A percentile compares a stretch with the other conserved stretches of the same genome.
Evolutionary conservation across 2,329 filamentous ascomycete species (phyloP).

Genomic region (Cladosporium oxysporum): DNA sequence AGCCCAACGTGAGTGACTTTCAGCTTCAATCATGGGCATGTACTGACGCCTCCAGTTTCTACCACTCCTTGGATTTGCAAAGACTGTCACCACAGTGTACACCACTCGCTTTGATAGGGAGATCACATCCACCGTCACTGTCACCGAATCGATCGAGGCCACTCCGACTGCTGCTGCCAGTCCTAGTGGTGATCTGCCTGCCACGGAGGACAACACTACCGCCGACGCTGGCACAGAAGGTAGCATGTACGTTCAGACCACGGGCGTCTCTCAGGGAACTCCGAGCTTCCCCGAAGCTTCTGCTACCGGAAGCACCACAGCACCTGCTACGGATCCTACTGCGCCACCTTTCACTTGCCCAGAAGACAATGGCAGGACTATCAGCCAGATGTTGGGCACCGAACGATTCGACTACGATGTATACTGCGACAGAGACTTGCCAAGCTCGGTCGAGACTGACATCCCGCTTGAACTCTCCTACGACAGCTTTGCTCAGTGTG

Average conservation of each 20-base stretch:
- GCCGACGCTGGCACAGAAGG: conserved; percentile 6
- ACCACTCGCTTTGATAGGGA: conserved; percentile 26
- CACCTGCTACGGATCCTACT: conserved; percentile 24
- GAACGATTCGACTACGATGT: conserved; percentile 39
- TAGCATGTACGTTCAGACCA: conserved; percentile 16
- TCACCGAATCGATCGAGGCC: neutral
- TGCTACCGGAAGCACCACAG: conserved; percentile 16
- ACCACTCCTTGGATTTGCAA: conserved; percentile 27
- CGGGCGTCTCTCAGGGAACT: conserved; percentile 12
- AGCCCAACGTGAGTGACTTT: conserved; percentile 24
- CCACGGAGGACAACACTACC: neutral
- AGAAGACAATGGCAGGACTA: conserved; percentile 33
- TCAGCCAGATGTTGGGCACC: conserved; percentile 36
- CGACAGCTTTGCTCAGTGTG: conserved; percentile 35
- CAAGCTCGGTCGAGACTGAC: conserved; percentile 23
- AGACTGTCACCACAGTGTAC: conserved; percentile 26
- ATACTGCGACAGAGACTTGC: conserved; percentile 36
- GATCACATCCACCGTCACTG: conserved; percentile 24
- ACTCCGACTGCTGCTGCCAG: neutral
- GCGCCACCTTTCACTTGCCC: conserved; percentile 36
- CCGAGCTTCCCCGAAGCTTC: conserved; percentile 17
- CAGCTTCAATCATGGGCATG: neutral
- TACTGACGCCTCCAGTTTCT: conserved; percentile 23
- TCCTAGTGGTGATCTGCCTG: neutral
- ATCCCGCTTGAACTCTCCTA: conserved; percentile 33